These are phyloP conservation scores for Chalara sp. DNA, from an alignment of 2,329 filamentous ascomycete species.

Conservation along the genomic window DNA sequence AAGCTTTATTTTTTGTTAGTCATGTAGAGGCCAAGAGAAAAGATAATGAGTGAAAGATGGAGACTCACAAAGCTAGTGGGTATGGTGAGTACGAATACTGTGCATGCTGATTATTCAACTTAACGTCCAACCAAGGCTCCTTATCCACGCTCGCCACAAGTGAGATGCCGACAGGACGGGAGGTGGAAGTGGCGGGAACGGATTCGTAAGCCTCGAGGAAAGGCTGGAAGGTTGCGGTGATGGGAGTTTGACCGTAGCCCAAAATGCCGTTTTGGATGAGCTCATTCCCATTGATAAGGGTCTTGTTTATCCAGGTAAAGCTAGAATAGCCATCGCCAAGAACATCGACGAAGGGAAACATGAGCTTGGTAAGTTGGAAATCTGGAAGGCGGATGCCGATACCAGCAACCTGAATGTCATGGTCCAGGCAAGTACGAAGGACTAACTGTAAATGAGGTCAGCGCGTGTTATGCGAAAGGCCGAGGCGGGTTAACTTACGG, in stretches of 20 bases:
- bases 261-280: no score
- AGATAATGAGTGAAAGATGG: neutral
- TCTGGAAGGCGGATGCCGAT: conserved; percentile 3
- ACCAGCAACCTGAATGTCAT: conserved; percentile 13
- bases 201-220: conserved; percentile 8
- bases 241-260: conserved; percentile 1
- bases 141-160: neutral
- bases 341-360: conserved; percentile 48
- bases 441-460: conserved; percentile 9
- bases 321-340: conserved; percentile 42
- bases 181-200: conserved; percentile 3
- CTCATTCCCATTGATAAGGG: conserved; percentile 1
- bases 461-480: neutral
- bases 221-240: conserved; percentile 6
- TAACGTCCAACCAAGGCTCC: neutral
- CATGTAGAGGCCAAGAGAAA: conserved; percentile 5
- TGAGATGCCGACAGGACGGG: neutral
- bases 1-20: conserved; percentile 29
- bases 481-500: conserved; percentile 27
- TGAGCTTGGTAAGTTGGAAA: conserved; percentile 7
- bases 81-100: conserved; percentile 1
- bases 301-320: conserved; percentile 26
- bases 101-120: no score
- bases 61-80: conserved; percentile 3
- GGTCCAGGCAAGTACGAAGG: conserved; percentile 12